Base-by-base conservation (phyloP, 78 protist species). In the Dictyostelium firmibasis region DNA sequence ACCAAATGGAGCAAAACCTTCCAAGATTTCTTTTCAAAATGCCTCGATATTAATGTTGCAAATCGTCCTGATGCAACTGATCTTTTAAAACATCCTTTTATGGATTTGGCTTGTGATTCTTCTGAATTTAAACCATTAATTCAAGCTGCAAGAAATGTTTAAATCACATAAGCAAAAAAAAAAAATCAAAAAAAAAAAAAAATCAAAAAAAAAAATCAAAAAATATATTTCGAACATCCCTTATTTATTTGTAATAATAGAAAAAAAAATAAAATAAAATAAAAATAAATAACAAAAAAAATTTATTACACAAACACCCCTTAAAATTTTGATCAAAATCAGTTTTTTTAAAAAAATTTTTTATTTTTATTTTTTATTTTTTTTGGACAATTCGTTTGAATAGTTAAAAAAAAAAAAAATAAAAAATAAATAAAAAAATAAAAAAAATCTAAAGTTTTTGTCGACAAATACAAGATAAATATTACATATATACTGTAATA, bases 1-100 rank as follows among this genome's bases (percentile, higher is more conserved):
- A n/a, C 70, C 11, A 82, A 83, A 76, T 98, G 98, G 98, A 72
- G 94, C 44, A 57, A 79, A 36, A 84, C 69, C n/a, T 96, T 98
- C 76, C 16, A 70, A 31, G 95, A 97, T 89, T 98, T 98, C 81
- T 95, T 95, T 35, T 9, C 31, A 18, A 60, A 72, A 18, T 98
- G 99, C 79, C 91, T 98, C 9, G 97, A 87, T 47, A 97, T 92
- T 81, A 91, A 92, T 57, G 95, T 91, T 13, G 79, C 85, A 5
- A 81, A 50, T 38, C 79, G 97, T 53, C 94, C 94, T 18, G 86
- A 67, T 69, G 94, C 94, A 1, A 60, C 74, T 14, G 57, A 83
- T 20, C 94, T 89, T 47, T 67, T 89, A 38, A 81, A 92, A 72
- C 96, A 93, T 47, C 93, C 92, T 53, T 93, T 93, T 60, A 76